A percentile compares a stretch with the other conserved stretches of the same genome.
These are phyloP conservation scores for Alternaria sp. DNA, from an alignment of 2,329 filamentous ascomycete genomes.

Conservation along the genomic window DNA sequence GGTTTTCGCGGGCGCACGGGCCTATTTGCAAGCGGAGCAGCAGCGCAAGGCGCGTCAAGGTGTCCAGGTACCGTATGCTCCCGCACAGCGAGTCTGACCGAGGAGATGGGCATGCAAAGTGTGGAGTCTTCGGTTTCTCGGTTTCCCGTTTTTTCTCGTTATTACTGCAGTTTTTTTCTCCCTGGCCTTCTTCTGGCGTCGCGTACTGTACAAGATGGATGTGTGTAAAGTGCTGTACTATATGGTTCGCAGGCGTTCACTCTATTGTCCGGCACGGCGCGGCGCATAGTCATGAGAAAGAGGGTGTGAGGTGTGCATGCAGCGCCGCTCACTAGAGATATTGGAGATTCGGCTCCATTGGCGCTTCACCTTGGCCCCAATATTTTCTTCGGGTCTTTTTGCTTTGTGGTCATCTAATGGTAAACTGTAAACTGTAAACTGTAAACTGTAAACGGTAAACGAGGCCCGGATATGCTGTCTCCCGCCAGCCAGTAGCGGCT, in stretches of 20 bases:
- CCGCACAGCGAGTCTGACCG: not conserved
- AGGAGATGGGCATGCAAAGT: not conserved
- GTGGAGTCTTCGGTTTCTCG: not conserved
- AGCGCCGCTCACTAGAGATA: not conserved
- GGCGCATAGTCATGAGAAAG: not conserved
- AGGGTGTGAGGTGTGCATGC: not conserved
- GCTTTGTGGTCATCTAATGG: not conserved
- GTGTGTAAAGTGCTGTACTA: not conserved
- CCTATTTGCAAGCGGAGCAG: not conserved
- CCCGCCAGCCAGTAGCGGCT: not conserved
- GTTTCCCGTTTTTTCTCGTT: not conserved
- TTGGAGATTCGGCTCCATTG: not conserved
- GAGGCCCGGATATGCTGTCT: not conserved
- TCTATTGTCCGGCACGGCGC: not conserved
- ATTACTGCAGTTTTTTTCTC: not conserved
- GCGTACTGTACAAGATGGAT: not conserved
- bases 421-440: not conserved
- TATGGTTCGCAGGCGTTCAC: slow-evolving; percentile 1
- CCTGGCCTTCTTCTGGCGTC: not conserved
- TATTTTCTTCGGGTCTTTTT: not conserved
- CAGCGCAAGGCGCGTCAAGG: not conserved
- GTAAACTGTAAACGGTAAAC: not conserved
- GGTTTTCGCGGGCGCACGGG: not conserved
- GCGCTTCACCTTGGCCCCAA: not conserved
- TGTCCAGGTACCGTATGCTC: not conserved